Conservation (phyloP, 257 asterid species). For the Solanum paucissectum region DNA sequence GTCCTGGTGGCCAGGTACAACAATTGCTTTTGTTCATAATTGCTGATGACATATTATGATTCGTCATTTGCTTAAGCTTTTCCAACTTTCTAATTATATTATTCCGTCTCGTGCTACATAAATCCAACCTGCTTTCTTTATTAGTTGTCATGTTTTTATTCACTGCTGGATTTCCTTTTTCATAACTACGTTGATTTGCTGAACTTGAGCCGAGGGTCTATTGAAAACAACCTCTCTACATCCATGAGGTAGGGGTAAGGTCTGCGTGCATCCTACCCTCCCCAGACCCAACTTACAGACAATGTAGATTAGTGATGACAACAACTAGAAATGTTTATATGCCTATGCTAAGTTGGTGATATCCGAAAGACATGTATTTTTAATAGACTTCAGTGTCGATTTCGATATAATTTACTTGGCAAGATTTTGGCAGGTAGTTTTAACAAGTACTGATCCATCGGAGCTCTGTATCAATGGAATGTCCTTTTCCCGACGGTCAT, state of each 20-base stretch:
- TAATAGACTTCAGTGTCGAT: background rate
- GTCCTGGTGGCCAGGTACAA: conserved; percentile 97
- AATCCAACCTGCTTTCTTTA: background rate
- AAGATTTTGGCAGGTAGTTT: conserved; percentile 68
- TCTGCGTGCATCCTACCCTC: background rate
- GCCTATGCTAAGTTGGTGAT: background rate
- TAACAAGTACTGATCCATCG: conserved; percentile 78
- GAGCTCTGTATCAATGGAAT: conserved; percentile 92
- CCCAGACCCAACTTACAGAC: background rate
- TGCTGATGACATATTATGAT: background rate
- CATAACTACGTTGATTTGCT: background rate
- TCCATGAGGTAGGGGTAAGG: background rate
- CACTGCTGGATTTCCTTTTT: background rate
- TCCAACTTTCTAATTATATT: background rate
- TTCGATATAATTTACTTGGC: background rate
- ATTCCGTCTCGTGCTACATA: background rate
- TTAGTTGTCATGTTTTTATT: background rate
- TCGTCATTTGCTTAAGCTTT: background rate
- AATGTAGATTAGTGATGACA: background rate
- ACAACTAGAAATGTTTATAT: background rate
- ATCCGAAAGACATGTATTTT: background rate
- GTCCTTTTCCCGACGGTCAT: conserved; percentile 91
- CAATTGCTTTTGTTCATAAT: background rate
- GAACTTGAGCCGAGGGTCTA: background rate
- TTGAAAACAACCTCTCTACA: background rate